Base-by-base conservation (phyloP, 129 eudicot genomes). In the Heracleum sosnowskyi region DNA sequence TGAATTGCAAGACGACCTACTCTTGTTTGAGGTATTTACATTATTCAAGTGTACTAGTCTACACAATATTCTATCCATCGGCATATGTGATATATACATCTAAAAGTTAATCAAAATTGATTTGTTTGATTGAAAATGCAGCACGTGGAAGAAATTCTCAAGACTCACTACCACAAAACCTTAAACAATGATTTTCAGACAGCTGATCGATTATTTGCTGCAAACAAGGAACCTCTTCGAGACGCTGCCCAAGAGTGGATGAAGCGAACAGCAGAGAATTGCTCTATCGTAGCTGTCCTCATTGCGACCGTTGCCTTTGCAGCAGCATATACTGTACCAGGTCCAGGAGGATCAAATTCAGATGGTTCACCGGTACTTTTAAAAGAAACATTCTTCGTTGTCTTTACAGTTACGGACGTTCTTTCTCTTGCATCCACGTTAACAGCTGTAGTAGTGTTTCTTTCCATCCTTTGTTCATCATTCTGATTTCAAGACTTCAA, bases 271-370 rank as follows among this genome's bases (percentile, higher is more conserved):
- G 83, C 90, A 3, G 82, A 86, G 73, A 79, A 84, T 68, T 84
- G 87, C 80, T 83, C 87, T 22, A 57, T 86, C 35, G 87, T 86
- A 18, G 85, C 84, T 13, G 84, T 86, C 39, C 84, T 86, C 39
- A 86, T 86, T 16, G 90, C 90, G 22, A 51, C 26, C 26, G 24
- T 51, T 34, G 90, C 90, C 49, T 86, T 86, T 72, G 81, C 90
- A 37, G 83, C 90, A 10, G 90, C 85, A 20, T 86, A 86, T 79
- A 81, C 84, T 0, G 46, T 86, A 2, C 90, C 90, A 39, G 90
- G 90, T 1, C 90, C 90, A 39, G 90, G 90, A 31, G 87, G 87
- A 13, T 8, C 75, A 24, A 66, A 76, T 62, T 15, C 71, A 16
- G 55, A 76, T 0, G 90, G 90, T 29, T 24, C 34, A 37, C 90